These are phyloP conservation scores for Hypsizygus marmoreus DNA, from an alignment of 768 basidiomycete species.

Conservation along the genomic window DNA sequence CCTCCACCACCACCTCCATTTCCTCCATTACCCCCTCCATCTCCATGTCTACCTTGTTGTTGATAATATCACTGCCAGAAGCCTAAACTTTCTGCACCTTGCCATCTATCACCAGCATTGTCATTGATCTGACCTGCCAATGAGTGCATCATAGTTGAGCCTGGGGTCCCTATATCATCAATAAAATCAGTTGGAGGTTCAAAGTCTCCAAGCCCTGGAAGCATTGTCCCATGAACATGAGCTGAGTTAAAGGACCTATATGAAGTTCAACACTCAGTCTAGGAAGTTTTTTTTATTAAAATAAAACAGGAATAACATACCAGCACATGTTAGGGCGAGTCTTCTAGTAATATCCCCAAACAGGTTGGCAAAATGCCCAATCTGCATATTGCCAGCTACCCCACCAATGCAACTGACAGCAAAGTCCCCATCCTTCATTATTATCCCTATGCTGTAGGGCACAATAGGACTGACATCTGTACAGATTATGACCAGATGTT, in stretches of 20 bases:
- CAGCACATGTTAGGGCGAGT: conserved; percentile 1
- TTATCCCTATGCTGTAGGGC: neutral
- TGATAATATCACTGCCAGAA: neutral
- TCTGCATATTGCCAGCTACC: neutral
- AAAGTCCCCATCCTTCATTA: neutral
- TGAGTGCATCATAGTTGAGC: no score
- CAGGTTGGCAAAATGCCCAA: conserved; percentile 1
- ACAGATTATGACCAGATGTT: conserved; percentile 1
- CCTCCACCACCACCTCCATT: no score
- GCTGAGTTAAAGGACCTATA: neutral
- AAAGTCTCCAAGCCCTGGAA: neutral
- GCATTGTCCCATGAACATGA: conserved; percentile 1
- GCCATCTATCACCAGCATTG: neutral
- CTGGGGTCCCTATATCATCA: neutral
- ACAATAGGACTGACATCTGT: neutral
- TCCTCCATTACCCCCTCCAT: no score
- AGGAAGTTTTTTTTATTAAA: neutral
- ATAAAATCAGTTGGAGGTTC: neutral
- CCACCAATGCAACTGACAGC: conserved; percentile 3
- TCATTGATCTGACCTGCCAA: no score
- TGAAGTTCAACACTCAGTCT: neutral
- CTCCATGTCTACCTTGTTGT: neutral
- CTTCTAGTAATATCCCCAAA: neutral
- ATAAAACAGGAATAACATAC: no score
- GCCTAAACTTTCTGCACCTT: neutral